A percentile compares a stretch with the other conserved stretches of the same genome.
Evolutionary conservation across 148 eudicot species (phyloP).

Genomic region (Persicaria maculosa): DNA sequence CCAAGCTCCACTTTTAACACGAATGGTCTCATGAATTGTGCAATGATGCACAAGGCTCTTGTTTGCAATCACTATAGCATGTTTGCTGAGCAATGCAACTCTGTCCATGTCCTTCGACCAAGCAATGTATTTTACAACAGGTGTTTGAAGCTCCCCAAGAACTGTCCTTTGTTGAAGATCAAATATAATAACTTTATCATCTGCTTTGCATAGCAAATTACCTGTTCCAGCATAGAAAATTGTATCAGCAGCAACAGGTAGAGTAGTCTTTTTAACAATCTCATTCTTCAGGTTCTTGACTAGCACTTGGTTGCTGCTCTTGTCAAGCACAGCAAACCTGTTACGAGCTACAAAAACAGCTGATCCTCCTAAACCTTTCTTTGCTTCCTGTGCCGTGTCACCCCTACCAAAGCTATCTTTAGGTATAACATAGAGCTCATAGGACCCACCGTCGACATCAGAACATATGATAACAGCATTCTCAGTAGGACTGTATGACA

Average conservation of each 20-base stretch:
- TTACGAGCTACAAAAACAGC: constrained; percentile 17
- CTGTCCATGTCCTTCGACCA: constrained; percentile 18
- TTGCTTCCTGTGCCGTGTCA: constrained; percentile 8
- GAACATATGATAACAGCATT: constrained; percentile 17
- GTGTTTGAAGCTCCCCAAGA: constrained; percentile 9
- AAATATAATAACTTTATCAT: constrained; percentile 14
- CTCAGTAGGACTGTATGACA: constrained; percentile 14
- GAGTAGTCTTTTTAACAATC: constrained; percentile 7
- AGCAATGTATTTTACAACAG: constrained; percentile 5
- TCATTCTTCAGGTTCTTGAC: constrained; percentile 15
- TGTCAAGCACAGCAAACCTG: constrained; percentile 20
- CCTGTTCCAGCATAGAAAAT: constrained; percentile 14
- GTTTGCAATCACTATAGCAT: constrained; percentile 12
- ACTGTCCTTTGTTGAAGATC: constrained; percentile 16
- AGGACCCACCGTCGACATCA: constrained; percentile 14
- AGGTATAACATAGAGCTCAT: constrained; percentile 5
- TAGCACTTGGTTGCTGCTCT: constrained; percentile 8
- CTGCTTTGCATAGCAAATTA: constrained; percentile 13
- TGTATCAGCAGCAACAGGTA: constrained; percentile 13
- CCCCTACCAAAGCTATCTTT: constrained; percentile 5
- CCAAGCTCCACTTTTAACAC: constrained; percentile 16
- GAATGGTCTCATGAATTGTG: constrained; percentile 14
- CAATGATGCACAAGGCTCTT: constrained; percentile 14
- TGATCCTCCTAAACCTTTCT: constrained; percentile 10
- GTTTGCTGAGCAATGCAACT: constrained; percentile 18